These are phyloP conservation scores for rapeseed (Brassica napus) DNA, from an alignment of 345 rosid genomes.

Conservation along the genomic window Da-Ae NC_063436.1:21151501-21152000, in stretches of 20 bases:
- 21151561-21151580: not conserved
- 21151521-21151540: slow-evolving; percentile 1
- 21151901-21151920: not conserved
- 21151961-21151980: not conserved
- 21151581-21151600: not conserved
- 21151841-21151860: not conserved
- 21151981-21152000: not conserved
- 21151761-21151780: not conserved
- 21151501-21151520: not conserved
- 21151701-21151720: not conserved
- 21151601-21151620: not conserved
- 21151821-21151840: not conserved
- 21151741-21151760: not conserved
- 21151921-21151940: not conserved
- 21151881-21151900: not conserved
- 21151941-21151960: not conserved
- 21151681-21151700: not conserved
- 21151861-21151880: not conserved
- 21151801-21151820: not conserved
- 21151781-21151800: not conserved
- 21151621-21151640: not conserved
- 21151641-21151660: not conserved
- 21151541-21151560: not conserved
- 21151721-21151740: not conserved
- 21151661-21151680: not conserved